phyloP scores from a whole-genome alignment of 75 land plant genomes.

The Pseudotsuga menziesii region DNA sequence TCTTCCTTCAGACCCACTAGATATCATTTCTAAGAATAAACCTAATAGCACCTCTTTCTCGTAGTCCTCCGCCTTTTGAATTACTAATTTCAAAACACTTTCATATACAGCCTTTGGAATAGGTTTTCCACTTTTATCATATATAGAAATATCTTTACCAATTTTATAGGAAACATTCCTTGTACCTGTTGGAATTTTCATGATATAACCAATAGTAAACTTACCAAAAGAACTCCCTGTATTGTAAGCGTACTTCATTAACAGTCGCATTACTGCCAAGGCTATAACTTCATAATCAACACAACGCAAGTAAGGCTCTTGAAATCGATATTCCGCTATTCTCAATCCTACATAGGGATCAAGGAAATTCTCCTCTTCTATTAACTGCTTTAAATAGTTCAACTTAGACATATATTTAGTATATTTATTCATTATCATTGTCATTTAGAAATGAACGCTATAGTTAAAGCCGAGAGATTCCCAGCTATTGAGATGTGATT shows the following conservation, averaged over 20 bases:
- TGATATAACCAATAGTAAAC: slow-evolving; percentile 9
- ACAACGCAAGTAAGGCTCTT: neutral
- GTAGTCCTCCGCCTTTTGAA: neutral
- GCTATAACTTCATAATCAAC: neutral
- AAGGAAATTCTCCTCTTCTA: no score
- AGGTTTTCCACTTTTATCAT: neutral
- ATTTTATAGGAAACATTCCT: neutral
- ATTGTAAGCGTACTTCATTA: slow-evolving; percentile 2
- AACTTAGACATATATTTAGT: no score
- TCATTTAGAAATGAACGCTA: neutral
- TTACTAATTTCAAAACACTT: neutral
- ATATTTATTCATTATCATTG: neutral
- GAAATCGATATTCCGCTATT: neutral
- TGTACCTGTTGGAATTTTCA: neutral
- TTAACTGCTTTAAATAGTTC: no score
- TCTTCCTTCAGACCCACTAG: no score
- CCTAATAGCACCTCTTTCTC: neutral
- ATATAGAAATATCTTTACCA: neutral
- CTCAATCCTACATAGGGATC: no score
- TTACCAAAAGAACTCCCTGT: neutral
- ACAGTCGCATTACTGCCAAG: neutral
- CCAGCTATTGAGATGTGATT: neutral
- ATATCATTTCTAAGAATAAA: neutral
- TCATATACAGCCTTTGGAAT: neutral
- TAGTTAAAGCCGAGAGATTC: neutral